Evolutionary conservation across 1,284 basidiomycete species (phyloP), one percentile per base, ranked within the genome.

Genomic region (Violaceomyces palustris): DNA sequence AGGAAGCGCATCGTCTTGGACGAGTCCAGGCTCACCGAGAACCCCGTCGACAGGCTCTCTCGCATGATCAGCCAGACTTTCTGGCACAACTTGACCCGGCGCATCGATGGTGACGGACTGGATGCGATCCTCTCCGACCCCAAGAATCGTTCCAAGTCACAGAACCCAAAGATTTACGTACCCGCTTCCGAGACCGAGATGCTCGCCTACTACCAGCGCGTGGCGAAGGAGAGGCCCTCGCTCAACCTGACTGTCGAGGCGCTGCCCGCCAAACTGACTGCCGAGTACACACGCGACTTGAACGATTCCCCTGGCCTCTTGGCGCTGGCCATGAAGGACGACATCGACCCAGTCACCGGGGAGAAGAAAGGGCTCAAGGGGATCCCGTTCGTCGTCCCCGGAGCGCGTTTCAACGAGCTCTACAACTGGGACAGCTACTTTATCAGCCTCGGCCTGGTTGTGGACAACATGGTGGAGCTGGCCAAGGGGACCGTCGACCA

Each of bases 21-120:
- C 67, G 93, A 98, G 75, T 84, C 90, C 15, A 86, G 92, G 49
- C 79, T 98, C 41, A 89, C 88, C 0, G 93, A 98, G 77, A 97
- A 97, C 74, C 94, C 93, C 0, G 91, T 98, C 32, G 90, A 94
- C 73, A 86, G 93, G 32, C 81, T 98, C 29, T 93, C 88, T 18
- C 84, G 94, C 50, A 97, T 98, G 93, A 98, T 98, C 77, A 87
- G 86, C 73, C 84, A 92, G 76, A 92, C 88, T 10, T 98, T 98
- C 79, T 98, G 93, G 93, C 88, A 93, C 74, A 88, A 91, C 8
- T 79, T 98, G 38, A 98, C 94, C 1, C 84, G 93, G 40, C 83
- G 90, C 28, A 98, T 98, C 68, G 94, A 98, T 70, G 91, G 88
- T 0, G 90, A 96, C 55, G 94, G 93, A 5, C 80, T 98, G 25